Evolutionary conservation across 2,329 filamentous ascomycete species (phyloP).

Genomic region (Colletotrichum eleusines): DNA sequence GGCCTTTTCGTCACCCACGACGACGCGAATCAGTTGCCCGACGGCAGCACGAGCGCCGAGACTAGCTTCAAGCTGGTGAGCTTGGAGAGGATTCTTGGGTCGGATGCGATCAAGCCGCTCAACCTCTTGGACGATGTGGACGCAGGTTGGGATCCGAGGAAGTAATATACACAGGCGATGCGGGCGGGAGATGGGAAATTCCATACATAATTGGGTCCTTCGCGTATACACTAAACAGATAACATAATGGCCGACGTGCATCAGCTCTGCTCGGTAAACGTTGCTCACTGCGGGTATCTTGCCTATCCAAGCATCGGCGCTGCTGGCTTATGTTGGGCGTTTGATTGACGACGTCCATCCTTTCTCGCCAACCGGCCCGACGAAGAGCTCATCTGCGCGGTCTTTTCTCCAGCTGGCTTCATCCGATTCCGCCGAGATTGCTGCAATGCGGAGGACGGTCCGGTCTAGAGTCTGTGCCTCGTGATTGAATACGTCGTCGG

Average conservation of each 20-base stretch:
- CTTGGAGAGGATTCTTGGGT: conserved; percentile 55
- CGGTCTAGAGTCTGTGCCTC: too few relatives aligned
- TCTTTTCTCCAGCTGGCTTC: too few relatives aligned
- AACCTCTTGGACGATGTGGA: conserved; percentile 53
- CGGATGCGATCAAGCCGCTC: conserved; percentile 45
- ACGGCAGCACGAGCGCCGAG: conserved; percentile 58
- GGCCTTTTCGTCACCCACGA: conserved; percentile 65
- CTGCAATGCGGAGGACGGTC: too few relatives aligned
- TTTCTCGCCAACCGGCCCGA: too few relatives aligned
- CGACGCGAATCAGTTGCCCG: conserved; percentile 63
- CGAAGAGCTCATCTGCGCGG: too few relatives aligned
- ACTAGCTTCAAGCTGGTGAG: conserved; percentile 65
- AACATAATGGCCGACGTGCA: not conserved
- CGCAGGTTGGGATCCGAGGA: conserved; percentile 55
- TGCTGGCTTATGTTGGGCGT: not conserved
- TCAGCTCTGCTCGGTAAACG: not conserved
- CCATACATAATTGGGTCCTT: not conserved
- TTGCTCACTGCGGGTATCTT: not conserved
- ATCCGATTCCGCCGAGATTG: too few relatives aligned
- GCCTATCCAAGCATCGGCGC: not conserved
- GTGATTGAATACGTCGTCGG: too few relatives aligned
- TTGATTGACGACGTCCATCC: too few relatives aligned
- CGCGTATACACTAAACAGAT: not conserved
- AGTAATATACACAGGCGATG: not conserved
- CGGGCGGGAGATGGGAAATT: not conserved